Evolutionary conservation across 805 yeast species (phyloP), one percentile per base, ranked within the genome.

Genomic region (Metschnikowia picachoensis): DNA sequence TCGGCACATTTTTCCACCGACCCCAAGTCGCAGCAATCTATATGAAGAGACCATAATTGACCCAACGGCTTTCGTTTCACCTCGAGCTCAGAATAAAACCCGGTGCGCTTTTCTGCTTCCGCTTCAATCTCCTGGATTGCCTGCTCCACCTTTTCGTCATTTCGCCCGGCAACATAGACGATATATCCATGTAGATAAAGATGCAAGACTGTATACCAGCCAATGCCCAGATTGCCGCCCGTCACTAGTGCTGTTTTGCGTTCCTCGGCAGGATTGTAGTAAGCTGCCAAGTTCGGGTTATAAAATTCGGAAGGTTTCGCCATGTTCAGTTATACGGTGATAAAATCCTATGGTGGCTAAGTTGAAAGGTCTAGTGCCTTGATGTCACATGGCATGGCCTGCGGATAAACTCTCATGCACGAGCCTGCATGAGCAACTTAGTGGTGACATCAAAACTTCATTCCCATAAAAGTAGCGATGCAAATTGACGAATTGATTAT

Each of bases 161-260:
- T 66, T 51, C 76, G 53, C 4, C 73, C 76, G 1, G 64, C 65
- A 37, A 70, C 47, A 45, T 70, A 70, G 8, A 70, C 68, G 0
- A 55, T 48, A 47, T 61, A 70, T 1, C 76, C 76, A 40, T 70
- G 76, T 25, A 70, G 56, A 50, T 66, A 68, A 25, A 71, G 60
- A 50, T 70, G 73, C 30, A 70, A 53, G 7, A 58, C 67, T 1
- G 73, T 70, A 51, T 51, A 70, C 66, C 65, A 70, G 11, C 76
- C 76, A 39, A 71, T 63, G 8, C 76, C 76, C 6, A 66, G 60
- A 39, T 66, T 66, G 11, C 70, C 75, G 5, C 74, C 76, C 5
- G 76, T 70, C 11, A 71, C 58, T 7, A 67, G 52, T 1, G 61
- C 73, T 4, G 64, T 68, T 34, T 65, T 50, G 8, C 62, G 52